Percentiles rank a stretch among this genome's conserved stretches.
These are phyloP conservation scores for Taphrina confusa DNA, from an alignment of 1,139 yeast genomes.

Conservation along the genomic window DNA sequence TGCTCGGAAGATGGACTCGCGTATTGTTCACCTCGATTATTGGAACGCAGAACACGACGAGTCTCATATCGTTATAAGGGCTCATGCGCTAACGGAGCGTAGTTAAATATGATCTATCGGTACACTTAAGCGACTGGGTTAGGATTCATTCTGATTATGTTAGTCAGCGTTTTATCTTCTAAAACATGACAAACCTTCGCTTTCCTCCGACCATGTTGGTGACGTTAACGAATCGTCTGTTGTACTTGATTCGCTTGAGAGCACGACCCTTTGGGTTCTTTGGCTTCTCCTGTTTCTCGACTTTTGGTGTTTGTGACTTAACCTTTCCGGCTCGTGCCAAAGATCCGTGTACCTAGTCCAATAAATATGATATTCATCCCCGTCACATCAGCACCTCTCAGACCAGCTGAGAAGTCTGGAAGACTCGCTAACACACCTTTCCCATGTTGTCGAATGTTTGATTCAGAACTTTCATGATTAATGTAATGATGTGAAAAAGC, in stretches of 20 bases:
- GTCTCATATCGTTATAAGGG: no score
- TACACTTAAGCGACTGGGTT: slow-evolving; percentile 12
- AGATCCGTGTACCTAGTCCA: slow-evolving; percentile 92
- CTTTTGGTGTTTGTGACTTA: slow-evolving; percentile 96
- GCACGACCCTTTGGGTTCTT: slow-evolving; percentile 87
- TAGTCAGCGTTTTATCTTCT: not conserved
- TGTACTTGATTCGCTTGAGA: slow-evolving; percentile 97
- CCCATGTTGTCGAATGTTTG: slow-evolving; percentile 27
- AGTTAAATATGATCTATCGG: not conserved
- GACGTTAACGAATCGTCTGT: slow-evolving; percentile 98
- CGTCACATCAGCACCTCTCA: slow-evolving; percentile 27
- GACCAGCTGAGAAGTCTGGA: slow-evolving; percentile 19
- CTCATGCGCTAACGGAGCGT: not conserved
- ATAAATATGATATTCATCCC: slow-evolving; percentile 19
- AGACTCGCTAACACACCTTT: slow-evolving; percentile 29
- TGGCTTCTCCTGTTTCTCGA: slow-evolving; percentile 81
- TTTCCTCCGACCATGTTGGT: slow-evolving; percentile 91
- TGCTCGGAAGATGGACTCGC: no score
- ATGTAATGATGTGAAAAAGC: not conserved
- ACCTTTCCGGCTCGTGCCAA: slow-evolving; percentile 99
- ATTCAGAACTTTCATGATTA: no score
- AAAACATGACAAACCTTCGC: slow-evolving; percentile 61
- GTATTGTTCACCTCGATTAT: no score
- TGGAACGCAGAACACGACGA: no score
- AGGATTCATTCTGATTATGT: slow-evolving; percentile 13